Base-by-base conservation (phyloP, 768 basidiomycete genomes). In the Trametes villosa region DNA sequence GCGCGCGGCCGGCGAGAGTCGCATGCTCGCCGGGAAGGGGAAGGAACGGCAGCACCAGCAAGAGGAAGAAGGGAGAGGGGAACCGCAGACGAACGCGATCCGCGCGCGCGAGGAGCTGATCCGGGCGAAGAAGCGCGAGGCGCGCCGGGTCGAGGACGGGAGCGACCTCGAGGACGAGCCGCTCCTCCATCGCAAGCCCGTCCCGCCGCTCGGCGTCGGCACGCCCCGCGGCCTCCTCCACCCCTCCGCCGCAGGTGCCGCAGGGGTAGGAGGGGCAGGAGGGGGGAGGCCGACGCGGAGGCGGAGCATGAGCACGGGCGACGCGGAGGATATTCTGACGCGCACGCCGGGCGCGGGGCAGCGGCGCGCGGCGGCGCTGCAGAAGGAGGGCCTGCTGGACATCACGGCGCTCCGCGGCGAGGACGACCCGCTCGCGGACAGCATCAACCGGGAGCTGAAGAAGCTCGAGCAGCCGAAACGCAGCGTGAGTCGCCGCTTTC, bases 271-370 rank as follows among this genome's bases (percentile, higher is more conserved):
- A n/a, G n/a, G n/a, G n/a, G n/a, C n/a, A n/a, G n/a, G n/a, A 13
- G 29, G 20, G 1, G 69, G 65, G 42, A 69, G 87, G 40, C 85
- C 86, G 12, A 84, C 79, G 55, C 77, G 83, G 54, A 77, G 91
- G 64, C 79, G 89, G 55, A 95, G 89, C 71, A 83, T 86, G 80
- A 93, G 89, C 68, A 92, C 89, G 1, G 86, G 88, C 9, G 92
- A 92, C 70, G 86, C 83, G 2, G 82, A 87, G 45, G 76, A 79
- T 18, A 52, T 64, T 47, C 62, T 80, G 45, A 68, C 71, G 24
- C 73, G 74, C 5, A 67, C 68, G 17, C 72, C 75, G 13, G 63
- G 65, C 9, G 60, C 60, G 22, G 53, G 52, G 20, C 59, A 60
- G 18, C 53, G 63, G 24, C 61, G 64, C 9, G 64, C 45, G 15